phyloP scores from a whole-genome alignment of 2,329 filamentous ascomycete genomes.

The Myriosclerotinia curreyana region DNA sequence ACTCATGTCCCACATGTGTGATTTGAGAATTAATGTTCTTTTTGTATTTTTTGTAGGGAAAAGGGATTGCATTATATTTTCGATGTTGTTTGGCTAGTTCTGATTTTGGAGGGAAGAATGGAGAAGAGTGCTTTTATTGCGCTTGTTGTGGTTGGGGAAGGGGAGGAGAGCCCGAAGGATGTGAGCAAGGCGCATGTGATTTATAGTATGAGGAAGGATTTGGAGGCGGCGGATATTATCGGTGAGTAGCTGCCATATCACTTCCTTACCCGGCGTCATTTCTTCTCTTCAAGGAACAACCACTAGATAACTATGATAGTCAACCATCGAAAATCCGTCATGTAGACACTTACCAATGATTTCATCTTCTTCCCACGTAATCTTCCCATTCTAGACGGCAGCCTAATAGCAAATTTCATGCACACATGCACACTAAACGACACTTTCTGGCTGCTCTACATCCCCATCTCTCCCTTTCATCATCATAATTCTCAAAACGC shows the following conservation, averaged over 20 bases:
- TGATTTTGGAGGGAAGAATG: background rate
- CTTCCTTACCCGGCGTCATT: too few relatives aligned
- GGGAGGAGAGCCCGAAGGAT: background rate
- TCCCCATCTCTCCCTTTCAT: background rate
- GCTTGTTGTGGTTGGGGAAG: background rate
- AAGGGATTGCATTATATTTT: constrained; percentile 19
- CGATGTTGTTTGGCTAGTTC: constrained; percentile 14
- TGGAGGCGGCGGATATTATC: too few relatives aligned
- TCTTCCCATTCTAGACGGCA: background rate
- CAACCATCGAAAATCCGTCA: too few relatives aligned
- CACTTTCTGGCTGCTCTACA: background rate
- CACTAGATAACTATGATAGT: too few relatives aligned
- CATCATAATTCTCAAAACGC: background rate
- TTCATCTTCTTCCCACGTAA: background rate
- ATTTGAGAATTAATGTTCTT: constrained; percentile 10
- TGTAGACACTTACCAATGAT: background rate
- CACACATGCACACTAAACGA: background rate
- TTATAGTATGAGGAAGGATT: too few relatives aligned
- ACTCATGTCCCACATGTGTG: constrained; percentile 1
- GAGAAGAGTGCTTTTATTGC: background rate
- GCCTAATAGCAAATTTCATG: background rate
- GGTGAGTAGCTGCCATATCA: too few relatives aligned
- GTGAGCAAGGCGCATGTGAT: too few relatives aligned
- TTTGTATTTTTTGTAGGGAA: constrained; percentile 14
- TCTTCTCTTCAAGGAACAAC: too few relatives aligned